Base-by-base conservation (phyloP, 345 rosid species). In the Garcia nutans region DNA sequence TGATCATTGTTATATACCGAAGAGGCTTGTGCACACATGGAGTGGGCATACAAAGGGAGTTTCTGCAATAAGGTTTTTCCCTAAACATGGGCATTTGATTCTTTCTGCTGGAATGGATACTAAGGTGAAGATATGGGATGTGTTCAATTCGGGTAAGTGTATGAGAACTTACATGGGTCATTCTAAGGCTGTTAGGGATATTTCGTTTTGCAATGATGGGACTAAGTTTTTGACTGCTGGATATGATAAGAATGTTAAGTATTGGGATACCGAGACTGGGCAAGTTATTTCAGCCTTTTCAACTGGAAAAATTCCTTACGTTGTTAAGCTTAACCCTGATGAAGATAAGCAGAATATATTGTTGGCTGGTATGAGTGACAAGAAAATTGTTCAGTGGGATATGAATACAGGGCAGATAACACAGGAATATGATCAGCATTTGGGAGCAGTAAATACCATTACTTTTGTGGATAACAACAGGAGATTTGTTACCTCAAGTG, bases 341-440 rank as follows among this genome's bases (percentile, higher is more conserved):
- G 93, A 93, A 64, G 98, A 96, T 77, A 96, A 96, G 85, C 99
- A 93, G 89, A 93, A 91, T 63, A 88, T 93, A 73, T 82, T 96
- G 83, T 88, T 96, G 86, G 99, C 97, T 0, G 99, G 98, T 42
- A 93, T 96, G 99, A 96, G 98, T 56, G 98, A 93, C 88, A 96
- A 96, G 85, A 96, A 96, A 92, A 96, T 96, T 63, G 98, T 93
- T 70, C 99, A 96, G 82, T 96, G 99, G 99, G 99, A 96, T 87
- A 92, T 96, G 83, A 92, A 90, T n/a, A 69, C 93, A 0, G 97
- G 97, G 74, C 92, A 96, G 86, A 88, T 96, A 31, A 93, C 98
- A 0, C 99, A 81, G 78, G 84, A 81, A 74, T 76, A 80, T 61
- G 83, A 80, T 71, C 82, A 79, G 42, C 81, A 78, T 68, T 73